Base-by-base conservation (phyloP, 1,139 yeast genomes). In the Ogataea hybrid region DNA sequence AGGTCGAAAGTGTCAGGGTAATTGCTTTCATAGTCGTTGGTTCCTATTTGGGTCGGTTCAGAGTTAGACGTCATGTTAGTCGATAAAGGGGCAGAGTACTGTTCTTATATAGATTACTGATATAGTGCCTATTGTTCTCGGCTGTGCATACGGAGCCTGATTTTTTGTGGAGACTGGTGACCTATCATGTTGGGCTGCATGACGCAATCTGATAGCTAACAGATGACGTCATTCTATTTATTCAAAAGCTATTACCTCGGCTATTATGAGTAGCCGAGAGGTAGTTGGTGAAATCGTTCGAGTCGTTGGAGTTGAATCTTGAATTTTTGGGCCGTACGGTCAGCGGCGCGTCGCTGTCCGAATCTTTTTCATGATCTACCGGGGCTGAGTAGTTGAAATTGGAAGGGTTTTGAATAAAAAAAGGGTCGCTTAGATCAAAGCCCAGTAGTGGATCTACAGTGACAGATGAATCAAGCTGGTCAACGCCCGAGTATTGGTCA, bases 381-480 rank as follows among this genome's bases (percentile, higher is more conserved):
- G 33, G 28, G 14, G 34, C 36, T 11, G 51, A 42, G 37, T 53
- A 53, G 27, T 52, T 53, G 49, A 55, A 50, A 37, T 56, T 50
- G 42, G 47, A 41, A 21, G 64, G 64, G 43, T 58, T 55, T 35
- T 58, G 61, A 31, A 60, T 53, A 39, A 53, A 57, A 36, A 60
- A 60, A 8, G 64, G 64, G 46, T 60, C 64, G 30, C 50, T 51
- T 25, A 59, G 43, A 42, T 59, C 59, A 35, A 59, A 57, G 2
- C 62, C 61, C 8, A 56, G 35, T 20, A 56, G 39, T 11, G 62
- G 61, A 36, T 58, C 62, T 8, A 55, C 48, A 3, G 49, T 41
- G 32, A 42, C 42, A 8, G 39, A 34, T n/a, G 38, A 41, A 25
- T 43, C 25, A 18, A 28, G 20, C 17, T 27, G 29, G 16, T 32